phyloP scores from a whole-genome alignment of 345 rosid genomes.

The Corchorus olitorius region DNA sequence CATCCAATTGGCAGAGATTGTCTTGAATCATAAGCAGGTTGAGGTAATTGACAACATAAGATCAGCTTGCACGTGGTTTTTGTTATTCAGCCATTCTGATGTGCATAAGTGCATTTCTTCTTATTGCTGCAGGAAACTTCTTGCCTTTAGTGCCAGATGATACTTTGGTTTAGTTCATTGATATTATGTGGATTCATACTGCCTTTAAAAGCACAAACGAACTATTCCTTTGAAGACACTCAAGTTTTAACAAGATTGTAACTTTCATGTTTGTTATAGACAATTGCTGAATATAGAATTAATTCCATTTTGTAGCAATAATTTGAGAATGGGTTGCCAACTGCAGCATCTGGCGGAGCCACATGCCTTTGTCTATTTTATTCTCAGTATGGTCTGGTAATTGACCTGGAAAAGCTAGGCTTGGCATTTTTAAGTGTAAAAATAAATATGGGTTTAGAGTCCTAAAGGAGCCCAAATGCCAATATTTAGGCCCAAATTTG shows the following conservation, averaged over 20 bases:
- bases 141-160: conserved; percentile 16
- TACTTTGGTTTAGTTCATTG: background rate
- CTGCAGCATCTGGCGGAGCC: too few relatives aligned
- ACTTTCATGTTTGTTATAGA: background rate
- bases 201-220: background rate
- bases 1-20: conserved; percentile 78
- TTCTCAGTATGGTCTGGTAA: too few relatives aligned
- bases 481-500: too few relatives aligned
- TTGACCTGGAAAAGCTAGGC: too few relatives aligned
- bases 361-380: too few relatives aligned
- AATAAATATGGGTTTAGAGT: too few relatives aligned
- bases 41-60: conserved; percentile 24
- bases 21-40: conserved; percentile 30
- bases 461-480: too few relatives aligned
- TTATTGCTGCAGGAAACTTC: conserved; percentile 23
- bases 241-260: background rate
- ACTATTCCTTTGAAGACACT: background rate
- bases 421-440: too few relatives aligned
- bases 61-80: conserved; percentile 7
- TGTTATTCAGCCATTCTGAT: conserved; percentile 11
- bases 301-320: background rate
- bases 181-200: background rate
- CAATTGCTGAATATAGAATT: background rate
- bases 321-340: too few relatives aligned
- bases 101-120: conserved; percentile 19